A percentile compares a stretch with the other conserved stretches of the same genome.
Evolutionary conservation across 148 eudicot genomes (phyloP).

Genomic region (Hydrangea macrophylla): DNA sequence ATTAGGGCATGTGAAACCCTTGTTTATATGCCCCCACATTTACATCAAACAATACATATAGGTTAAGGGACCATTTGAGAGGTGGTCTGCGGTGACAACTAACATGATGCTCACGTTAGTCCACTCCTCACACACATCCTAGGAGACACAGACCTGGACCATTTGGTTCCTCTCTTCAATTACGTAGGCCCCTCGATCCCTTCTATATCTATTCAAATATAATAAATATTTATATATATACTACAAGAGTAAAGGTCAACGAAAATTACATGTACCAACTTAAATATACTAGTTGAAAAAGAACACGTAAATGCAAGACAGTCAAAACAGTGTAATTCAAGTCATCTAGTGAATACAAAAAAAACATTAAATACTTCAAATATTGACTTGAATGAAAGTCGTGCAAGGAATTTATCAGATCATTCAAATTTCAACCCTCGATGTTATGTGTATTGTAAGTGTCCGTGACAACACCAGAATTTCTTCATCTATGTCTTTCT

Average conservation of each 20-base stretch:
- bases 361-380: too few relatives aligned
- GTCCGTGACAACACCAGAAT: too few relatives aligned
- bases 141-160: conserved; percentile 31
- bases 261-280: conserved; percentile 20
- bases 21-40: conserved; percentile 18
- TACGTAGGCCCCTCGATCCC: conserved; percentile 20
- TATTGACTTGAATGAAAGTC: too few relatives aligned
- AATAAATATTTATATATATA: too few relatives aligned
- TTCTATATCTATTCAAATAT: neutral
- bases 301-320: too few relatives aligned
- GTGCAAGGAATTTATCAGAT: too few relatives aligned
- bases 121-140: conserved; percentile 19
- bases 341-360: too few relatives aligned
- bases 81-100: conserved; percentile 27
- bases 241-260: conserved; percentile 12
- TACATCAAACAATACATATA: neutral
- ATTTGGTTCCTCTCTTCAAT: conserved; percentile 30
- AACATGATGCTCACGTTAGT: conserved; percentile 38
- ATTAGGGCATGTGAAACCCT: conserved; percentile 38
- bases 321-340: too few relatives aligned
- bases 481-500: too few relatives aligned
- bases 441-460: too few relatives aligned
- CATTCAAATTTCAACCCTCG: too few relatives aligned
- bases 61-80: conserved; percentile 17
- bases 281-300: too few relatives aligned